Conservation (phyloP, 495 filamentous ascomycete species). For the Penicillium argentinense region DNA sequence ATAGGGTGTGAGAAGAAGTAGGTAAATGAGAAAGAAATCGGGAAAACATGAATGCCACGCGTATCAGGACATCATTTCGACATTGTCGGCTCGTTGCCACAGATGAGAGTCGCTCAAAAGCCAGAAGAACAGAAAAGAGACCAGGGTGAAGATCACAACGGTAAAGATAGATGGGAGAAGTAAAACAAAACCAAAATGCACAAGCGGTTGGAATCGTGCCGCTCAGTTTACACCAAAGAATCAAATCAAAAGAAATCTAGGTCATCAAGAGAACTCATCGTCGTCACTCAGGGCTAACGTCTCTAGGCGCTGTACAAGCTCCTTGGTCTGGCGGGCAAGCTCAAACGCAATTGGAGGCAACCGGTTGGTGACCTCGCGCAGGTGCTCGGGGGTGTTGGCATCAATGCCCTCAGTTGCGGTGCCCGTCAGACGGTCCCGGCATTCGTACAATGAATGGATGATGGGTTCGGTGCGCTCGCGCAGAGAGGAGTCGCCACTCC, state of each 20-base stretch:
- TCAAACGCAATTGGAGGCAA: conserved; percentile 85
- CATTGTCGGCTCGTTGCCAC: conserved; percentile 44
- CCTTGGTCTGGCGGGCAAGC: conserved; percentile 80
- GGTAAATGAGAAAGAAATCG: conserved; percentile 11
- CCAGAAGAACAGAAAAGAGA: conserved; percentile 19
- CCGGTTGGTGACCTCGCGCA: conserved; percentile 66
- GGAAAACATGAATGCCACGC: conserved; percentile 30
- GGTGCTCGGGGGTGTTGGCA: conserved; percentile 49
- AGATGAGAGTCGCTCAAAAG: conserved; percentile 40
- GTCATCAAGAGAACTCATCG: conserved; percentile 44
- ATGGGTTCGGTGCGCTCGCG: conserved; percentile 61
- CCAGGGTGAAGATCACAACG: conserved; percentile 5
- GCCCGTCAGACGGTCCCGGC: conserved; percentile 63
- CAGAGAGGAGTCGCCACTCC: conserved; percentile 40
- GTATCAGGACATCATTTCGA: conserved; percentile 41
- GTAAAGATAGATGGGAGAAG: conserved; percentile 2
- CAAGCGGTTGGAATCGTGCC: neutral
- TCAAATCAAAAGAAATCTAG: conserved; percentile 3
- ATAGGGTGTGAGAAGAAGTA: conserved; percentile 6
- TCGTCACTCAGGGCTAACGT: conserved; percentile 35
- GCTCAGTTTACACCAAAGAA: neutral
- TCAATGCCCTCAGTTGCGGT: conserved; percentile 65
- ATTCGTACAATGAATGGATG: conserved; percentile 60
- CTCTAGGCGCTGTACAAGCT: conserved; percentile 56
- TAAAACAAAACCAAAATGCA: neutral